Base-by-base conservation (phyloP, 2,329 filamentous ascomycete species). In the Epichloe coenophiala region DNA sequence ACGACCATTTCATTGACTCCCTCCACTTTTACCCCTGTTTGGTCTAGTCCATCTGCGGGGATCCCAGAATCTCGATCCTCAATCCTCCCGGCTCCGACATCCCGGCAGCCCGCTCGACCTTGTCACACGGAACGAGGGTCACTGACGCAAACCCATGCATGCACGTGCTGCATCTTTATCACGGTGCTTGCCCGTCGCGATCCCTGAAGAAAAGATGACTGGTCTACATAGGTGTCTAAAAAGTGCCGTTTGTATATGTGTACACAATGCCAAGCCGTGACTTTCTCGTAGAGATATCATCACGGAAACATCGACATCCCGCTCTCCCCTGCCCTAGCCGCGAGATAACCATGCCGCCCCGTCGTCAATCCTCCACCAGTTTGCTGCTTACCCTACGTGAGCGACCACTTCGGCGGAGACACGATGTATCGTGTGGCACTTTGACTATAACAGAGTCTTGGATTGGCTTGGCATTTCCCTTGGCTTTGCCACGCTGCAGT, bases 321-420 rank as follows among this genome's bases (percentile, higher is more conserved):
- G 12, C 27, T 27, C 23, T 27, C 6, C 23, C 5, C 0, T 23
- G 3, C 3, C 27, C 27, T 1, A 9, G 27, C 8, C 27, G 27
- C 27, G 1, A 4, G 8, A 31, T 27, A 31, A 31, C 27, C 27
- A 1, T 31, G 27, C 27, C 27, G 8, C 27, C 27, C 27, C 27
- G 27, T 31, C 33, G 12, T 21, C 36, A 45, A 35, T 13, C n/a
- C 31, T 54, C 50, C n/a, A 67, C 50, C n/a, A 67, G 47, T 50
- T 51, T 61, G 53, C 61, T 64, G 57, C 65, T 69, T 23, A 62
- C 58, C 48, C 61, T 62, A 44, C 66, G 60, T 35, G 60, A 53
- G 40, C 68, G 59, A 38, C 66, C 64, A 37, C 67, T 70, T 46
- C 68, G 59, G 31, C 68, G 60, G 27, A 63, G 52, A 11, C 52